Base-by-base conservation (phyloP, 2,329 filamentous ascomycete genomes). In the Aaosphaeria pasadenensis region DNA sequence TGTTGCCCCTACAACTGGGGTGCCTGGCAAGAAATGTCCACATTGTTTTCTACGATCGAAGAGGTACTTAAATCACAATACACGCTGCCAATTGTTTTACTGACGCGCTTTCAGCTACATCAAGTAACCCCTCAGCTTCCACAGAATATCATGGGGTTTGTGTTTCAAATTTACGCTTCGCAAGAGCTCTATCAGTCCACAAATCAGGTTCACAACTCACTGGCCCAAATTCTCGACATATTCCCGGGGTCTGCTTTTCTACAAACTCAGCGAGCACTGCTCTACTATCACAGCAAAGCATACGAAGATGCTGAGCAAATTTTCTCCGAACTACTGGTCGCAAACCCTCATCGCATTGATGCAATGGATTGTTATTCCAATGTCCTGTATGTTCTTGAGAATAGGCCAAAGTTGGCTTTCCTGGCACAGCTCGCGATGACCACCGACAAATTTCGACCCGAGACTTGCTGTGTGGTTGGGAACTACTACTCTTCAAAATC, bases 401-500 rank as follows among this genome's bases (percentile, higher is more conserved):
- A 88, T 52, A 82, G 91, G 7, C 90, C 94, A 0, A 95, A 96
- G 64, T 79, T 99, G 24, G 91, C 92, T 0, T 96, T 96, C 59
- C 73, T 99, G 24, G 94, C 94, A 0, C 91, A 96, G 62, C 78
- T 96, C 7, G 95, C 94, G 59, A 91, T 89, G 1, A 86, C 85
- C 42, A 89, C 94, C 5, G 94, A 99, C 76, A 95, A 92, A 62
- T 99, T 99, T 71, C 86, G 94, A 0, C 92, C 94, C 0, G 94
- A 99, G 70, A 96, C 94, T 0, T 97, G 94, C 64, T 95, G 95
- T 46, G 92, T 97, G 0, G 87, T 97, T 28, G 94, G 94, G 4
- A 99, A 99, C 67, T 97, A 97, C 74, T 99, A 96, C 73, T 95
- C 90, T 0, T 75, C 96, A 1, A 85, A 96, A 52, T 96, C 91